Evolutionary conservation across 352 stramenopile species (phyloP), one percentile per base, ranked within the genome.

Genomic region (Phytophthora citrophthora): DNA sequence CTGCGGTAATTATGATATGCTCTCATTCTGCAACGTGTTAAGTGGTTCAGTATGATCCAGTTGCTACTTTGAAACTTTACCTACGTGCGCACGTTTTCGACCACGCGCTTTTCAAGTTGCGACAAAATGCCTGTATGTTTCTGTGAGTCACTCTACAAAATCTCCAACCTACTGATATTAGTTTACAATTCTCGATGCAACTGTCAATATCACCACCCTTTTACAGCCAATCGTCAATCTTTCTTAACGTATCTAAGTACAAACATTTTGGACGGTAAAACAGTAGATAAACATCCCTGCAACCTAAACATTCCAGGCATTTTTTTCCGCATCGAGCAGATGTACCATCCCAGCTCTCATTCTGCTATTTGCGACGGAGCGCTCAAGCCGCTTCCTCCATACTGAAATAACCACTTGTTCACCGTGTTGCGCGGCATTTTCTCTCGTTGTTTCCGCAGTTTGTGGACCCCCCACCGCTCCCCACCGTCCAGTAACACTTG

Each of bases 311-410:
- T 34, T 34, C 29, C 29, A 34, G 29, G 10, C 18, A 27, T 20
- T 34, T 56, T 47, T 56, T 58, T 58, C 29, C 56, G 43, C 31
- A 23, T 50, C 8, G 23, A 45, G 44, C 43, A 38, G 29, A 23
- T 34, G 29, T 45, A 46, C 13, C 24, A 46, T 52, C 46, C 16
- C 31, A 41, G 26, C 27, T 32, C 24, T 46, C 61, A 71, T 71
- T 74, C 52, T 45, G 15, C 44, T 12, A 62, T 68, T 75, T 75
- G 61, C 54, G 44, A 60, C 51, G 20, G 13, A 54, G 49, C 29
- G 32, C 46, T 23, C 55, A 45, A 70, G 29, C 38, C 3, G 29
- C 29, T 34, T 34, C 29, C 29, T 34, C 29, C 9, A 34, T 12
- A 8, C 5, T 49, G 26, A 67, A 49, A 29, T 34, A 34, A 10